phyloP scores from a whole-genome alignment of 805 yeast genomes.

The Saccharomycopsis fibuligera region DNA sequence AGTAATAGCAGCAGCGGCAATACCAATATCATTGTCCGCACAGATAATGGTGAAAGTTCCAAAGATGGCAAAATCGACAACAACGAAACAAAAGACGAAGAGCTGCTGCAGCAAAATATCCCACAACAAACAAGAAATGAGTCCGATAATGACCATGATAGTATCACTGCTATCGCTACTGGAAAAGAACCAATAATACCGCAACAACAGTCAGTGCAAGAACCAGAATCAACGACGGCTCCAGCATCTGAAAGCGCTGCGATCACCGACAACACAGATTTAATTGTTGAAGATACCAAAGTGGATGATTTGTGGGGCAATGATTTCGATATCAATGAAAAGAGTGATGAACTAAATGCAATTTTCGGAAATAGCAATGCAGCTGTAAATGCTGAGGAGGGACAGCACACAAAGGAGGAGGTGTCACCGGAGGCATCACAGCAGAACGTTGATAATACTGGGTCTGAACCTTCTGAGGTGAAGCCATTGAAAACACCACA shows the following conservation, averaged over 20 bases:
- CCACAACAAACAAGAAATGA: slow-evolving; percentile 66
- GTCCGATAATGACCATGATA: slow-evolving; percentile 90
- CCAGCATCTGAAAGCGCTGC: slow-evolving; percentile 5
- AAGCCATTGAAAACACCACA: neutral
- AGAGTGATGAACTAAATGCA: neutral
- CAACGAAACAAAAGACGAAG: neutral
- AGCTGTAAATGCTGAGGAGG: neutral
- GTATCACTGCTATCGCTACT: slow-evolving; percentile 55
- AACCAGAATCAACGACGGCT: slow-evolving; percentile 24
- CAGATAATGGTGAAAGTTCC: neutral
- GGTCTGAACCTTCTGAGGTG: neutral
- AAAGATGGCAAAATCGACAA: neutral
- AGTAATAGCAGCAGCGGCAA: neutral
- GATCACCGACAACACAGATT: neutral
- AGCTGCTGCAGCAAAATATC: neutral
- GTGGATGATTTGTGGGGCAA: neutral
- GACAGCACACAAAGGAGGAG: neutral
- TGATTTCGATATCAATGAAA: neutral
- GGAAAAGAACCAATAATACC: slow-evolving; percentile 36
- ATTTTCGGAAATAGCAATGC: too few relatives aligned
- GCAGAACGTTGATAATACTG: neutral
- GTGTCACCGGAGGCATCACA: neutral
- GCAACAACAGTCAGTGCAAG: slow-evolving; percentile 33
- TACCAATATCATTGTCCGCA: neutral
- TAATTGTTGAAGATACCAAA: neutral